phyloP scores from a whole-genome alignment of 257 asterid species.

The Nicotiana sylvestris region DNA sequence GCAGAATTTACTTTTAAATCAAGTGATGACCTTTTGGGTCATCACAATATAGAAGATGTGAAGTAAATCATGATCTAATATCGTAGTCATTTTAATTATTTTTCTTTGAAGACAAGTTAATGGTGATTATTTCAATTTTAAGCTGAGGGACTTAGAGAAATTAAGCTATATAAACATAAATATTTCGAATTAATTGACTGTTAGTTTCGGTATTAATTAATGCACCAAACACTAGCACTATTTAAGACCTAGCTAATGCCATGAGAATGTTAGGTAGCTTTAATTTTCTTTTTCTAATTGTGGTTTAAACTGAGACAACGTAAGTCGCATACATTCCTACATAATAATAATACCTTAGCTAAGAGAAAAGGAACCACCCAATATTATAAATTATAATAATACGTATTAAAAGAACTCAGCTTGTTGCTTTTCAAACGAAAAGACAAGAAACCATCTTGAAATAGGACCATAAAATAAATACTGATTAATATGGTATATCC shows the following conservation, averaged over 20 bases:
- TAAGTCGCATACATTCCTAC: not conserved
- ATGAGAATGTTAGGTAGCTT: not conserved
- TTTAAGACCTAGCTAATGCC: not conserved
- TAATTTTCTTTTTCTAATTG: not conserved
- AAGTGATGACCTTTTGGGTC: no score
- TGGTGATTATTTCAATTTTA: not conserved
- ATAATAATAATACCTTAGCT: not conserved
- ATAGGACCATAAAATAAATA: constrained; percentile 5
- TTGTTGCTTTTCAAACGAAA: not conserved
- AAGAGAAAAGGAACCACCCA: not conserved
- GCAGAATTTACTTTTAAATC: no score
- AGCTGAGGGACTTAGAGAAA: not conserved
- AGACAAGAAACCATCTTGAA: not conserved
- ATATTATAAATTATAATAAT: not conserved
- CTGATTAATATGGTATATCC: no score
- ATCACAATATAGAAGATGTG: no score
- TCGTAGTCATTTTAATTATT: not conserved
- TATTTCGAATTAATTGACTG: not conserved
- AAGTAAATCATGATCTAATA: not conserved
- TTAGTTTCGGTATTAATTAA: not conserved
- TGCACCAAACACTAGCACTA: not conserved
- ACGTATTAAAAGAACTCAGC: not conserved
- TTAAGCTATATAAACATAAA: not conserved
- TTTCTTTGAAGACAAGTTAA: not conserved
- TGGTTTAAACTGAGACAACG: not conserved